phyloP scores from a whole-genome alignment of 306 rosid genomes.

The Macrotyloma uniflorum region DNA sequence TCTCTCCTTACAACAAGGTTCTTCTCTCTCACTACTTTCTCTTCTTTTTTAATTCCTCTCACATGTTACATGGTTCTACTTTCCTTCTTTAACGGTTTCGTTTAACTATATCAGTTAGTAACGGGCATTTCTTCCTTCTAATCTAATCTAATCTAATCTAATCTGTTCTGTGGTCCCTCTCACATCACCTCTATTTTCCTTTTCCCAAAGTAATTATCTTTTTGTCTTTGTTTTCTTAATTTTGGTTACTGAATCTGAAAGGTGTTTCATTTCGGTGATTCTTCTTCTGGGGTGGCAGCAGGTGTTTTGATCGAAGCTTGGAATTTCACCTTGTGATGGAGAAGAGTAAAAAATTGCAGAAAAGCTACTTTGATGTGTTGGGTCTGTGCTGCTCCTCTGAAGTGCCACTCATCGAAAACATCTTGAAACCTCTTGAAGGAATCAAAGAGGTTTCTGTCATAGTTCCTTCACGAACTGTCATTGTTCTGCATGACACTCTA shows the following conservation, averaged over 20 bases:
- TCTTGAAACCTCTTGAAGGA: slow-evolving; percentile 67
- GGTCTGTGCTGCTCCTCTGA: slow-evolving; percentile 93
- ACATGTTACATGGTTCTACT: neutral
- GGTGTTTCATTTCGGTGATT: neutral
- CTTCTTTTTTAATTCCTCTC: neutral
- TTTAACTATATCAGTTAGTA: neutral
- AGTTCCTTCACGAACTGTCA: slow-evolving; percentile 78
- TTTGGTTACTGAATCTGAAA: neutral
- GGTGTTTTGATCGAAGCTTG: neutral
- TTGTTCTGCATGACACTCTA: slow-evolving; percentile 74
- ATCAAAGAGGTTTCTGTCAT: slow-evolving; percentile 73
- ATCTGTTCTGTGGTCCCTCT: too few relatives aligned
- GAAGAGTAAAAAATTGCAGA: slow-evolving; percentile 52
- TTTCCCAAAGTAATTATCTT: neutral
- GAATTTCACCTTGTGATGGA: slow-evolving; percentile 30
- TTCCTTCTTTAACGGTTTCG: neutral
- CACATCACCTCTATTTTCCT: neutral
- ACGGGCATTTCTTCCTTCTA: neutral
- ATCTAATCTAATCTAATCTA: too few relatives aligned
- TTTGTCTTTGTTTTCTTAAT: neutral
- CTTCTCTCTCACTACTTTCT: neutral
- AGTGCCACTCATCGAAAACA: slow-evolving; percentile 70
- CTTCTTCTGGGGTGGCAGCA: slow-evolving; percentile 22
- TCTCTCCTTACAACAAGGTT: slow-evolving; percentile 31
- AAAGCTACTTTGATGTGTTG: slow-evolving; percentile 83